Conservation (phyloP, 1,284 basidiomycete species). For the Coniophora puteana region DNA sequence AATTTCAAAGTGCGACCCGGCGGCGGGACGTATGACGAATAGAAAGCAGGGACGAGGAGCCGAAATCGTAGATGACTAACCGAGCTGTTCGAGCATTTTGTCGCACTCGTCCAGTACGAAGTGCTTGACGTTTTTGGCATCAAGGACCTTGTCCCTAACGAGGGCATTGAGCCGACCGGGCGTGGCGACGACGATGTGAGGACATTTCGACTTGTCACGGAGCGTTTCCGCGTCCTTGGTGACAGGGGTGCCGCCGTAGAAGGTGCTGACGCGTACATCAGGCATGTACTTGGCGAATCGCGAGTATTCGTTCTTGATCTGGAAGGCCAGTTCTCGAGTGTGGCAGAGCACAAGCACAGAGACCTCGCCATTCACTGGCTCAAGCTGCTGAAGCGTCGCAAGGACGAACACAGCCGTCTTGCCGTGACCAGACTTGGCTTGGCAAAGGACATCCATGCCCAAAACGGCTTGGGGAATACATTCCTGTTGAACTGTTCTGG, state of each 20-base stretch:
- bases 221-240: constrained; percentile 93
- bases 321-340: constrained; percentile 98
- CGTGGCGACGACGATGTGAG: constrained; percentile 98
- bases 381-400: constrained; percentile 96
- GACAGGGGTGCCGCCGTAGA: constrained; percentile 97
- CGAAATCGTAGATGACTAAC: constrained; percentile 84
- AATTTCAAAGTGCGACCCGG: constrained; percentile 16
- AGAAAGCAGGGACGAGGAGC: constrained; percentile 33
- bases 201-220: constrained; percentile 96
- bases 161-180: constrained; percentile 95
- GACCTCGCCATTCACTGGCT: constrained; percentile 97
- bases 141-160: constrained; percentile 88
- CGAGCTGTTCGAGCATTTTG: constrained; percentile 99
- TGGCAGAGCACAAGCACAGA: constrained; percentile 98
- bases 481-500: constrained; percentile 96
- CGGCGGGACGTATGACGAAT: constrained; percentile 35
- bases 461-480: constrained; percentile 99
- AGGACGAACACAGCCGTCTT: constrained; percentile 99
- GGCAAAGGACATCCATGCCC: constrained; percentile 99
- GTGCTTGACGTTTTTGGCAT: constrained; percentile 94
- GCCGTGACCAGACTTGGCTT: constrained; percentile 99
- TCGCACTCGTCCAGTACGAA: constrained; percentile 99
- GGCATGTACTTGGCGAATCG: constrained; percentile 99
- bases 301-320: constrained; percentile 99
- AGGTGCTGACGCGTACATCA: constrained; percentile 94